Percentiles rank a stretch among this genome's conserved stretches.
Evolutionary conservation across 2,329 filamentous ascomycete genomes (phyloP).

Genomic region (Diaporthe sp.): DNA sequence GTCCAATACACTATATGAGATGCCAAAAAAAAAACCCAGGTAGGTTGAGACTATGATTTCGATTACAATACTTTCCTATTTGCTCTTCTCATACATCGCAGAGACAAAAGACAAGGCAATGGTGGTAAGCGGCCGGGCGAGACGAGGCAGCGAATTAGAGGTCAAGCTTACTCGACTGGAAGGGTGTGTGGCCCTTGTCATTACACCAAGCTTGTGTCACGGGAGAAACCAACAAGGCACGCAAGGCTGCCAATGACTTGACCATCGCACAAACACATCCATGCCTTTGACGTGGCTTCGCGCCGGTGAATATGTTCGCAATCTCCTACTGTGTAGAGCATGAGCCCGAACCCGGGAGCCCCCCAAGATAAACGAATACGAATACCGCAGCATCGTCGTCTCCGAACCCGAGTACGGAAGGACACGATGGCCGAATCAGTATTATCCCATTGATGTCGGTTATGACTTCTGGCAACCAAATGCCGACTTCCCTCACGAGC

Average conservation of each 20-base stretch:
- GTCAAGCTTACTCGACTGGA: not conserved
- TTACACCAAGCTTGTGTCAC: not conserved
- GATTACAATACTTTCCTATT: too few species aligned
- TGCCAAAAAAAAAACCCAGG: too few species aligned
- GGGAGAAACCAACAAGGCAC: not conserved
- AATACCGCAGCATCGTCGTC: not conserved
- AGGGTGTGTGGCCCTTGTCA: not conserved
- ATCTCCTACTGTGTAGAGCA: too few species aligned
- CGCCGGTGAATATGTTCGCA: not conserved
- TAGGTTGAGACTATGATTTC: not conserved
- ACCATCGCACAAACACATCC: not conserved
- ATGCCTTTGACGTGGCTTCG: not conserved
- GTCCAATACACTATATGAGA: not conserved
- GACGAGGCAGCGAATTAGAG: not conserved
- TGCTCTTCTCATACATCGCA: too few species aligned
- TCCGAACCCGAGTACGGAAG: constrained; percentile 3
- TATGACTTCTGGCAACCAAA: not conserved
- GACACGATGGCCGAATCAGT: not conserved
- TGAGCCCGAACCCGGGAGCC: not conserved
- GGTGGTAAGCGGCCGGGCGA: not conserved
- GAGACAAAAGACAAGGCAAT: too few species aligned
- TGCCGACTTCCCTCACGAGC: not conserved
- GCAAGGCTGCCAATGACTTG: not conserved
- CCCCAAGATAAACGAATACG: not conserved
- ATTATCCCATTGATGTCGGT: too few species aligned